Base-by-base conservation (phyloP, 1,284 basidiomycete genomes). In the Fistulina hepatica region DNA sequence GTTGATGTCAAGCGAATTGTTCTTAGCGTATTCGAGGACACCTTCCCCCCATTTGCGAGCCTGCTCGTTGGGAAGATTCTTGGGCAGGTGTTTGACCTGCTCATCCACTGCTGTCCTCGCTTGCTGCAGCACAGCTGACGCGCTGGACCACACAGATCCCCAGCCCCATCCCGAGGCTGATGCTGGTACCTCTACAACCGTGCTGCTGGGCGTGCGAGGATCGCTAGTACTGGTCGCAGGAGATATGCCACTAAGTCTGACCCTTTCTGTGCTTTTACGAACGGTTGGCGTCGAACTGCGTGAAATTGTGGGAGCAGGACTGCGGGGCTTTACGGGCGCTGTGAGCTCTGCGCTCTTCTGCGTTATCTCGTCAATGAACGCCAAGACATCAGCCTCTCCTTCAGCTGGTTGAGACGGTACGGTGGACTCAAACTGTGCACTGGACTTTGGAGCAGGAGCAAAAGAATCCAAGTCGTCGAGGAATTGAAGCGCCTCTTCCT, bases 281-380 rank as follows among this genome's bases (percentile, higher is more conserved):
- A 85, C 55, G 5, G 76, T 73, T 2, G 81, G 81, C 2, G 80
- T 84, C 13, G 76, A 73, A 28, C 78, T 70, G 34, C 82, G 70
- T 24, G 81, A 82, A 43, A 70, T 67, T 15, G 69, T 57, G 21
- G 70, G 59, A 20, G 75, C 60, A 2, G 69, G 75, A 7, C 76
- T 74, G 28, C 28, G 28, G 15, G 28, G 15, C 28, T 31, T 31
- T 9, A 31, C 28, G 15, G 9, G 28, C 13, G 28, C 10, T 13
- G 19, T 19, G 3, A 81, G 80, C 48, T 84, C 83, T 4, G 78
- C 68, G 55, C 76, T 81, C 61, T 90, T 91, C 69, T 88, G 85
- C 0, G 88, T 91, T 50, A 94, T 89, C 59, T 94, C 89, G 59
- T 95, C 89, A 38, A 95, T 75, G 64, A 93, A 94, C 17, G 90